Evolutionary conservation across 176 grass and related monocot species (phyloP), one percentile per base, ranked within the genome.

Genomic region (Paspalum notatum): DNA sequence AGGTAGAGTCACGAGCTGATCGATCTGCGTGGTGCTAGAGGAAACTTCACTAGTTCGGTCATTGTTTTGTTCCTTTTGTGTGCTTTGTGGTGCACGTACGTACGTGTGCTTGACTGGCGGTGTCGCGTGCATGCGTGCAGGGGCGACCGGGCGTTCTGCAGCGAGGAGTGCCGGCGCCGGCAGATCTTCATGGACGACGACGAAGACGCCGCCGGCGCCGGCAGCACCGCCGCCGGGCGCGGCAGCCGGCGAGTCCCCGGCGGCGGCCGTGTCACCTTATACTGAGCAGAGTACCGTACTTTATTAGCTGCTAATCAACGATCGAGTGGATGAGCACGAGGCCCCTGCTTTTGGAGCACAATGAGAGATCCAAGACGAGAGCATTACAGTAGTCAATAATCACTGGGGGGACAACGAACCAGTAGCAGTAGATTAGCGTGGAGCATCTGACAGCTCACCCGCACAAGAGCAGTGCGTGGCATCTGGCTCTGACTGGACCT

Each of bases 141-240:
- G 58, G 89, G 89, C 12, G 89, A 91, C 80, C 74, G 72, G 56
- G 80, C 89, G 76, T 91, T 87, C 76, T 91, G 89, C 80, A 91
- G 89, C 85, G 85, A 80, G 64, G 84, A 87, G 76, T 91, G 89
- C 89, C 84, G 89, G 76, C 37, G 76, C 89, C 39, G 55, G 71
- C 89, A 91, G 76, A 91, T 91, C 63, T 71, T 65, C 76, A 77
- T 91, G 64, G 89, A 91, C 68, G 74, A 86, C 68, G 74, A 86
- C 71, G 85, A 86, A 26, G 54, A 17, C 57, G 66, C 12, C 44
- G 0, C 9, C 42, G 10, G 49, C 50, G 15, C 8, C 77, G 26
- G 46, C 71, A 4, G 37, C 75, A 17, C 54, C 48, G 16, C 81
- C 40, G 7, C 25, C 18, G 20, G 39, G 16, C 67, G 50, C 11